phyloP scores from a whole-genome alignment of 805 yeast genomes.

The Saturnispora quitensis region DNA sequence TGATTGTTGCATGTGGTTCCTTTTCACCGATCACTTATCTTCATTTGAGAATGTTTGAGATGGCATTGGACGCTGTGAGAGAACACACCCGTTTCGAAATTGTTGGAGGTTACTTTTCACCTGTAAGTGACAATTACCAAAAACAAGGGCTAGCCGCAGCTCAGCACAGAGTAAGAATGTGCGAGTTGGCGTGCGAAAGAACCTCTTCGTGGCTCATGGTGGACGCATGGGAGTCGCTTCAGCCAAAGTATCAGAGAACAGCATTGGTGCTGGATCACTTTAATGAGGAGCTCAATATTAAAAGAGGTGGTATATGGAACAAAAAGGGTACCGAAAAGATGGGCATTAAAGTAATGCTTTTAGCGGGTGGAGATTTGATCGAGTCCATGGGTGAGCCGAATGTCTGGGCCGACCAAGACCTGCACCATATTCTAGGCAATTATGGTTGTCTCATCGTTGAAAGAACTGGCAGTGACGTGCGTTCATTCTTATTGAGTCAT shows the following conservation, averaged over 20 bases:
- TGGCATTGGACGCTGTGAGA: constrained; percentile 90
- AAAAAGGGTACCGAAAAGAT: constrained; percentile 43
- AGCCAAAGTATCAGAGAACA: constrained; percentile 83
- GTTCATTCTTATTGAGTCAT: constrained; percentile 84
- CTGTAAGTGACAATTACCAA: constrained; percentile 86
- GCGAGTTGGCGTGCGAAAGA: constrained; percentile 95
- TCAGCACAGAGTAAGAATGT: constrained; percentile 89
- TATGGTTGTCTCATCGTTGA: constrained; percentile 96
- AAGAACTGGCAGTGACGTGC: constrained; percentile 92
- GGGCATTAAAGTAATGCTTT: constrained; percentile 89
- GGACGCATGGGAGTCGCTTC: constrained; percentile 97
- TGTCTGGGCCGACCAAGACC: constrained; percentile 95
- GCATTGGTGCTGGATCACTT: constrained; percentile 95
- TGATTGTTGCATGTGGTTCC: constrained; percentile 95
- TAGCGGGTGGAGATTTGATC: constrained; percentile 96
- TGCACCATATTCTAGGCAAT: constrained; percentile 89
- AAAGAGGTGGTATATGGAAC: constrained; percentile 66
- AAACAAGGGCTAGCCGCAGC: constrained; percentile 90
- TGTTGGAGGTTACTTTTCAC: constrained; percentile 92
- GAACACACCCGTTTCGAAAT: constrained; percentile 94
- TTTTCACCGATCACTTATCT: constrained; percentile 93
- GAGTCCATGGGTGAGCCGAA: constrained; percentile 99
- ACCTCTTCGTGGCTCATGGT: constrained; percentile 98
- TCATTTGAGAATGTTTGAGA: constrained; percentile 95
- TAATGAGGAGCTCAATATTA: constrained; percentile 87